Evolutionary conservation across 352 stramenopile species (phyloP), one percentile per base, ranked within the genome.

Genomic region (Bremia lactucae): DNA sequence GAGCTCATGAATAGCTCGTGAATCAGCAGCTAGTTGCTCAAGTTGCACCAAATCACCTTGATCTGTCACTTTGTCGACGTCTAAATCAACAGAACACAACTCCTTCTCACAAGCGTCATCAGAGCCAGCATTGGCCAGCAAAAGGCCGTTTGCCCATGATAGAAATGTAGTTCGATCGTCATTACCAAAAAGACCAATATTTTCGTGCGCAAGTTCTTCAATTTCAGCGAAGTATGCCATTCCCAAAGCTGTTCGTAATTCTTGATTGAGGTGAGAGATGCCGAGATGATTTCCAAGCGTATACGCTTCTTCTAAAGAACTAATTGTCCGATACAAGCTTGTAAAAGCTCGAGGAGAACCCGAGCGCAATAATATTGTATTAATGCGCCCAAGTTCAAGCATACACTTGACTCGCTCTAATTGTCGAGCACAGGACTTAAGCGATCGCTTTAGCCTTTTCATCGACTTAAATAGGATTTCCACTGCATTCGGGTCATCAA

Each of bases 391-490:
- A 10, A 87, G 44, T 44, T 70, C 50, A 31, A 69, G 61, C 29
- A 75, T 62, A 8, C 54, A 64, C 18, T 79, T 68, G n/a, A 72
- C 46, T 15, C 50, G 50, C 45, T 85, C 75, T 25, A 85, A 22
- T n/a, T 47, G 39, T 29, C 66, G 26, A 14, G 23, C 28, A 29
- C 72, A 85, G 11, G 39, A 33, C 8, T 69, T 63, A n/a, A 72
- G 49, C 15, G 52, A 47, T 4, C 41, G 46, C 31, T 81, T 71
- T 6, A 84, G 46, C 13, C 55, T 68, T 40, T 70, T 73, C 54
- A 80, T 64, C 5, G 53, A 53, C 11, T 35, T 6, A 1, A 80
- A 24, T 11, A 87, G 25, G 3, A 55, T 39, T 23, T 80, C 52
- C 14, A 72, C 52, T 42, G 45, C 50, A 9, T 42, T 19, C 35